Evolutionary conservation across 1,139 yeast species (phyloP).

Genomic region (Meyerozyma carpophila): DNA sequence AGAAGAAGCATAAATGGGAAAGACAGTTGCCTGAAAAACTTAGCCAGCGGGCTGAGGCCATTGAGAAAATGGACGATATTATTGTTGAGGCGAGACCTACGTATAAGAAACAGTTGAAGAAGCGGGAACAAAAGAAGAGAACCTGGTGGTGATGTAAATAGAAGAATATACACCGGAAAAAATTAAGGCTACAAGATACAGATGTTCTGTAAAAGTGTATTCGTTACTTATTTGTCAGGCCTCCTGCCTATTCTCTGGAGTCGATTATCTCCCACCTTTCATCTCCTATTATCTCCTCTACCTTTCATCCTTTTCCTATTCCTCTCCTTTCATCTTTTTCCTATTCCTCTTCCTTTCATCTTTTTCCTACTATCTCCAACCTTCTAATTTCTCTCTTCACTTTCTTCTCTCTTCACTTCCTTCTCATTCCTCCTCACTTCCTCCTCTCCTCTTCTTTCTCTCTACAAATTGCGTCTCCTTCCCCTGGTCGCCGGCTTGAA

Average conservation of each 20-base stretch:
- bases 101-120: constrained; percentile 52
- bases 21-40: constrained; percentile 60
- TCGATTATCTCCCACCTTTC: too few relatives aligned
- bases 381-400: neutral
- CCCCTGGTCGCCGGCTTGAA: constrained; percentile 9
- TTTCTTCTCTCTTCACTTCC: neutral
- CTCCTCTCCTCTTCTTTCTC: neutral
- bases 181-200: too few relatives aligned
- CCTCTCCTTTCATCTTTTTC: too few relatives aligned
- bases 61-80: constrained; percentile 66
- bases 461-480: constrained; percentile 3
- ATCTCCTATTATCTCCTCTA: too few relatives aligned
- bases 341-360: too few relatives aligned
- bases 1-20: constrained; percentile 81
- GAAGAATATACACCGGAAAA: neutral
- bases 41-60: constrained; percentile 59
- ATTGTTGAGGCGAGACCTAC: constrained; percentile 62
- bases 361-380: too few relatives aligned
- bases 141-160: constrained; percentile 31
- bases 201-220: too few relatives aligned
- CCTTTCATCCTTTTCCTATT: too few relatives aligned
- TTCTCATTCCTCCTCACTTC: neutral
- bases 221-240: too few relatives aligned
- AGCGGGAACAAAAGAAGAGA: constrained; percentile 42
- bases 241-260: too few relatives aligned